Percentiles rank a stretch among this genome's conserved stretches.
These are phyloP conservation scores for Puccinia triticina DNA, from an alignment of 1,284 basidiomycete genomes.

Conservation along the genomic window DNA sequence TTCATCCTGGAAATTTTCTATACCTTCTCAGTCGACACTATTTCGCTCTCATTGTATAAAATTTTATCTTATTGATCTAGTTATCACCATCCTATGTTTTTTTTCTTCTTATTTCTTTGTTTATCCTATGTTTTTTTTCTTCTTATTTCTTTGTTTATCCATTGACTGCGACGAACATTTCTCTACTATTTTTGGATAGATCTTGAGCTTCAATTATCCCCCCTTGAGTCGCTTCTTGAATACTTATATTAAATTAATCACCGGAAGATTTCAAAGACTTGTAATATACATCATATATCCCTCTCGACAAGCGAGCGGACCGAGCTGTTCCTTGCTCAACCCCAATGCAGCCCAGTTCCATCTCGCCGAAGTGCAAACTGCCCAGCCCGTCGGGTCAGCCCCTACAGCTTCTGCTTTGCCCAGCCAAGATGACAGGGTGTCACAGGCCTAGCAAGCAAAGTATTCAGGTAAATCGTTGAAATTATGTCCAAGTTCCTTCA, in stretches of 20 bases:
- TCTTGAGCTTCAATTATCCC: neutral
- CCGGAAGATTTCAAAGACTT: no score
- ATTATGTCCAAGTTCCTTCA: no score
- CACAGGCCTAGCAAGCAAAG: no score
- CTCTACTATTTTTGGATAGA: neutral
- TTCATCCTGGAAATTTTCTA: neutral
- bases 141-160: neutral
- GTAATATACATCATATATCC: no score
- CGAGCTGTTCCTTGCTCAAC: no score
- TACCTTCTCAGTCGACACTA: neutral
- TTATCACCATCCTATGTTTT: neutral
- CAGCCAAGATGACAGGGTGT: no score
- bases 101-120: neutral
- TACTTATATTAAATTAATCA: neutral
- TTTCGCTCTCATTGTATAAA: neutral
- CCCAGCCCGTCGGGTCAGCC: no score
- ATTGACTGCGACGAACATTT: neutral
- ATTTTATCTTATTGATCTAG: neutral
- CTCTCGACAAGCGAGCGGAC: no score
- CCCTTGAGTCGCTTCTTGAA: neutral
- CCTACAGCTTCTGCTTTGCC: no score
- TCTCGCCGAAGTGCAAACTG: no score
- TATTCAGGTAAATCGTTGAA: no score
- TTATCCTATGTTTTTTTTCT: slow-evolving; percentile 1
- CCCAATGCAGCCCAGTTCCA: no score